A percentile compares a stretch with the other conserved stretches of the same genome.
Conservation (phyloP, 306 rosid genomes). For the Lathyrus oleraceus region DNA sequence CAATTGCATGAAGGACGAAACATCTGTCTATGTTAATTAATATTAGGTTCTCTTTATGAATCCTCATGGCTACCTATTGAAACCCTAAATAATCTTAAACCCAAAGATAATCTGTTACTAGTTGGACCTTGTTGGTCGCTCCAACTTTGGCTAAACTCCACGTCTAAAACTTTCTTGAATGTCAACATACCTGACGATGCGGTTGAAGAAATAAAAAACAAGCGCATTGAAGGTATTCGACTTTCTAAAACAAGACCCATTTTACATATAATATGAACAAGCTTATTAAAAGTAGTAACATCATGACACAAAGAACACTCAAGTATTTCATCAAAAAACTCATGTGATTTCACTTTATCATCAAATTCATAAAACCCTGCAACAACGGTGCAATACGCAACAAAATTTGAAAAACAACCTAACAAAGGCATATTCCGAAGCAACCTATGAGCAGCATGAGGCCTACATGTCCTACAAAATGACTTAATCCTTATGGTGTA, state of each 20-base stretch:
- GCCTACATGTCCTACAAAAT: conserved; percentile 73
- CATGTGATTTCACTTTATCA: conserved; percentile 45
- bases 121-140: too few relatives aligned
- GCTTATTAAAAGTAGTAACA: conserved; percentile 76
- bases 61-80: too few relatives aligned
- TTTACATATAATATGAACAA: conserved; percentile 65
- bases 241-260: conserved; percentile 69
- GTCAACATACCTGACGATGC: too few relatives aligned
- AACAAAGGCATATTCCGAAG: conserved; percentile 70
- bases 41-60: too few relatives aligned
- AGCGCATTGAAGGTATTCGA: not conserved
- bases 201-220: too few relatives aligned
- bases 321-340: conserved; percentile 75
- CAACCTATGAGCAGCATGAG: conserved; percentile 69
- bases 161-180: too few relatives aligned
- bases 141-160: too few relatives aligned
- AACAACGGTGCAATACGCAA: conserved; percentile 75
- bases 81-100: too few relatives aligned
- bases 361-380: conserved; percentile 66
- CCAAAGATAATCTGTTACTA: too few relatives aligned
- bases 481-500: conserved; percentile 80
- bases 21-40: too few relatives aligned
- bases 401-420: conserved; percentile 72
- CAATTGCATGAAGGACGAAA: too few relatives aligned
- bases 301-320: conserved; percentile 54